Evolutionary conservation across 257 asterid genomes (phyloP), one percentile per base, ranked within the genome.

Genomic region (Henckelia pumila): DNA sequence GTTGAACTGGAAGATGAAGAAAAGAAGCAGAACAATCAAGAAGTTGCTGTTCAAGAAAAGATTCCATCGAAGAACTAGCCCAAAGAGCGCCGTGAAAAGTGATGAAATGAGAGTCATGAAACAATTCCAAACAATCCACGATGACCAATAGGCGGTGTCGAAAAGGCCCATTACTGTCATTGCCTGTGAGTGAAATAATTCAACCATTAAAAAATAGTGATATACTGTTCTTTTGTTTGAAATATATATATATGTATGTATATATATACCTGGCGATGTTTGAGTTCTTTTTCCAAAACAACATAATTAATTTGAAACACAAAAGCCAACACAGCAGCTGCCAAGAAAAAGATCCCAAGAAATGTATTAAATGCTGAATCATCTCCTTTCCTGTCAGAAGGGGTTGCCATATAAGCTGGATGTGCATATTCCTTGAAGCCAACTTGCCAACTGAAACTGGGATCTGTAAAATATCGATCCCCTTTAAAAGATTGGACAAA

Each of bases 221-320:
- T 29, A 29, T 9, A 66, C 3, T 49, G 56, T 35, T 35, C 14
- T 35, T 35, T 8, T 35, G 14, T n/a, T n/a, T n/a, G n/a, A n/a
- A n/a, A n/a, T n/a, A n/a, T n/a, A n/a, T n/a, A n/a, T n/a, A n/a
- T n/a, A n/a, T n/a, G n/a, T n/a, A n/a, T n/a, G n/a, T n/a, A n/a
- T n/a, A n/a, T n/a, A n/a, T n/a, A n/a, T n/a, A 81, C 84, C 76
- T 81, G 86, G 6, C 86, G 83, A 78, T 75, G 82, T 76, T 73
- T 81, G 52, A 76, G 86, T 58, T 82, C 86, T 75, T 81, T 82
- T 76, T 82, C 86, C 0, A 30, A 65, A 70, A 78, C 81, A 59
- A 82, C 53, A 44, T 74, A 62, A 57, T 73, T 76, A 58, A 79
- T 67, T 77, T 76, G 80, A 44, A 77, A 68, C 29, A 64, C 62